These are phyloP conservation scores for Fimicolochytrium jonesii DNA, from an alignment of 192 early-diverging fungal genomes.

Conservation along the genomic window DNA sequence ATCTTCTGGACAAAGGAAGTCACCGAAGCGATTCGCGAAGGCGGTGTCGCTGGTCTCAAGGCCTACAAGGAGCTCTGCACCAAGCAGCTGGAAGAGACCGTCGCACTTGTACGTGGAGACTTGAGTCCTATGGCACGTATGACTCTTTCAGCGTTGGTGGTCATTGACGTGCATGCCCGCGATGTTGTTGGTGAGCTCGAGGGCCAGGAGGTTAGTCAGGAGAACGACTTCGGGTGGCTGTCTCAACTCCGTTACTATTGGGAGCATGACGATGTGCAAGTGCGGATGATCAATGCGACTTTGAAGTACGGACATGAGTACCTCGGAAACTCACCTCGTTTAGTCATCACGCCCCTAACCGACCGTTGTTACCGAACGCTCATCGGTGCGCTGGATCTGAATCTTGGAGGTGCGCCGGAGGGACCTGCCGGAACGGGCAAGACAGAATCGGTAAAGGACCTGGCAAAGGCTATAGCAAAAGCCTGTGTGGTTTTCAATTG, in stretches of 20 bases:
- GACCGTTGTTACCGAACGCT: slow-evolving; percentile 62
- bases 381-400: slow-evolving; percentile 59
- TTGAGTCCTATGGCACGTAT: slow-evolving; percentile 53
- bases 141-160: slow-evolving; percentile 55
- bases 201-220: slow-evolving; percentile 38
- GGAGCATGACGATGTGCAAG: slow-evolving; percentile 54
- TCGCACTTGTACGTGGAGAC: slow-evolving; percentile 54
- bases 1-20: slow-evolving; percentile 61
- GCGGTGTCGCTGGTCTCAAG: slow-evolving; percentile 38
- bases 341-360: slow-evolving; percentile 59
- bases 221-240: slow-evolving; percentile 57
- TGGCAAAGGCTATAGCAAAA: slow-evolving; percentile 61
- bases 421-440: slow-evolving; percentile 62
- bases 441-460: slow-evolving; percentile 58
- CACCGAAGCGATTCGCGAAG: slow-evolving; percentile 43
- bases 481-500: slow-evolving; percentile 62
- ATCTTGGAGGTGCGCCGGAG: slow-evolving; percentile 58
- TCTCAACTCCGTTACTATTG: slow-evolving; percentile 62
- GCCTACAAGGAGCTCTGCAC: slow-evolving; percentile 47
- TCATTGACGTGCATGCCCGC: slow-evolving; percentile 58
- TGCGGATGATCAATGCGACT: slow-evolving; percentile 59
- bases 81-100: slow-evolving; percentile 49
- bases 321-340: slow-evolving; percentile 49
- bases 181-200: slow-evolving; percentile 53
- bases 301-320: slow-evolving; percentile 61